Evolutionary conservation across 1,139 yeast genomes (phyloP).

Genomic region (Suhomyces bolitotheri): DNA sequence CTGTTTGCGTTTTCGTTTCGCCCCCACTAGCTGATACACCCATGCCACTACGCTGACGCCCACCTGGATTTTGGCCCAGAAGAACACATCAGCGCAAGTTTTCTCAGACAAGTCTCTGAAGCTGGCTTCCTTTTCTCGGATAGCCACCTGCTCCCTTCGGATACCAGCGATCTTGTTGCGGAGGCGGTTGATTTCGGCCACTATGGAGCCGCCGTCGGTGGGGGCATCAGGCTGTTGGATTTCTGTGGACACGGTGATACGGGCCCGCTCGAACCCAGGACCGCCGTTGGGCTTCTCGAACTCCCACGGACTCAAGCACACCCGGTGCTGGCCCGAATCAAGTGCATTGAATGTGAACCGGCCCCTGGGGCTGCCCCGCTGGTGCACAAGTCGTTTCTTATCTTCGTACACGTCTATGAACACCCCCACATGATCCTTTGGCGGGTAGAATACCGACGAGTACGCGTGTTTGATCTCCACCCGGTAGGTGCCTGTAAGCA

Average conservation of each 20-base stretch:
- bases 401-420: conserved; percentile 59
- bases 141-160: conserved; percentile 62
- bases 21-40: conserved; percentile 58
- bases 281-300: conserved; percentile 21
- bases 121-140: conserved; percentile 67
- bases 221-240: conserved; percentile 51
- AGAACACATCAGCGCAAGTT: conserved; percentile 63
- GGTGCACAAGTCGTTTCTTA: conserved; percentile 67
- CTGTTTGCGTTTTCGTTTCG: not conserved
- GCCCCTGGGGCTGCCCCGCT: conserved; percentile 58
- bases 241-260: conserved; percentile 47
- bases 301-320: conserved; percentile 67
- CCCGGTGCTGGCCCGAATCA: conserved; percentile 71
- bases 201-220: conserved; percentile 25
- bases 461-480: conserved; percentile 56
- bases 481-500: conserved; percentile 58
- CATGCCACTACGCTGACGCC: conserved; percentile 53
- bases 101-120: conserved; percentile 69
- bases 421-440: conserved; percentile 34
- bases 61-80: conserved; percentile 68
- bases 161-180: conserved; percentile 53
- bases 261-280: conserved; percentile 46
- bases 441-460: conserved; percentile 44
- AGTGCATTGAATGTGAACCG: conserved; percentile 56
- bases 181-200: conserved; percentile 36